A percentile compares a stretch with the other conserved stretches of the same genome.
phyloP scores from a whole-genome alignment of 768 basidiomycete species.

The Kwoniella europaea region DNA sequence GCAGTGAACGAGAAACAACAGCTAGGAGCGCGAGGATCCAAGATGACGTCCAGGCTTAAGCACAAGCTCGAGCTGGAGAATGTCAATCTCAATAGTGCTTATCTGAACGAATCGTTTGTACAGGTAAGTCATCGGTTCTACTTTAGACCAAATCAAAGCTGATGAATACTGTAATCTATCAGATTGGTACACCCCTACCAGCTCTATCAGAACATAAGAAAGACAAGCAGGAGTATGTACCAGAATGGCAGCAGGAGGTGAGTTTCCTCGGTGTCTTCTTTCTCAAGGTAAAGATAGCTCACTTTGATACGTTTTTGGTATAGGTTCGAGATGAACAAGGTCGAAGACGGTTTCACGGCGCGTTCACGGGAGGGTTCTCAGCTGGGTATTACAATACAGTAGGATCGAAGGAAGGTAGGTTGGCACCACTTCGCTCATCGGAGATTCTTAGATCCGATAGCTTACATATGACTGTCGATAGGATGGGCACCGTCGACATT shows the following conservation, averaged over 20 bases:
- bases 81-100: slow-evolving; percentile 65
- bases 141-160: slow-evolving; percentile 9
- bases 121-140: slow-evolving; percentile 63
- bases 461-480: slow-evolving; percentile 51
- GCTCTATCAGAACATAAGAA: slow-evolving; percentile 81
- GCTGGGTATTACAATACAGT: slow-evolving; percentile 97
- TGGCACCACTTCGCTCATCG: not conserved
- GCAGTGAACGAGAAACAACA: not conserved
- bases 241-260: slow-evolving; percentile 97
- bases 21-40: slow-evolving; percentile 8
- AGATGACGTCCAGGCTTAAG: slow-evolving; percentile 67
- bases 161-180: not conserved
- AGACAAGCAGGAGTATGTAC: slow-evolving; percentile 92
- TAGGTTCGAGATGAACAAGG: slow-evolving; percentile 93
- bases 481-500: slow-evolving; percentile 96
- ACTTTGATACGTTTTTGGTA: not conserved
- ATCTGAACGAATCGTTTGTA: slow-evolving; percentile 82
- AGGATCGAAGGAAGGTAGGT: slow-evolving; percentile 88
- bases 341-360: slow-evolving; percentile 89
- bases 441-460: not conserved
- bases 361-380: slow-evolving; percentile 97
- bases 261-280: slow-evolving; percentile 27
- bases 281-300: slow-evolving; percentile 6
- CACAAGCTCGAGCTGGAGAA: slow-evolving; percentile 78
- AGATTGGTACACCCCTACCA: slow-evolving; percentile 94